These are phyloP conservation scores for Hermanozyma aechmeae DNA, from an alignment of 805 yeast species.

Conservation along the genomic window DNA sequence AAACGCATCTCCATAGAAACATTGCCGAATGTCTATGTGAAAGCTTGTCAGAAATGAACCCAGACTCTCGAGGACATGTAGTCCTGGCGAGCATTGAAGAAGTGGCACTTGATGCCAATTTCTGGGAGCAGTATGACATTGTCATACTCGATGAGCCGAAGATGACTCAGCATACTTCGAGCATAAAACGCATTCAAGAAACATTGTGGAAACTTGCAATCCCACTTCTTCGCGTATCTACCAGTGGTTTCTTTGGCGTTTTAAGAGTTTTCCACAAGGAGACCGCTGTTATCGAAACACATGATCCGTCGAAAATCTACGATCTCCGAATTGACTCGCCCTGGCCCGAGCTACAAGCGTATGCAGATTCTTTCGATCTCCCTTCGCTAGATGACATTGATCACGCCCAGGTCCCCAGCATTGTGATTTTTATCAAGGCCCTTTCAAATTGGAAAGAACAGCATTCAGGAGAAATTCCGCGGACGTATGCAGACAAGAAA, in stretches of 20 bases:
- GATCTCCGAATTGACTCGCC: constrained; percentile 63
- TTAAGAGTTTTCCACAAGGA: constrained; percentile 45
- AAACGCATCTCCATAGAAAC: constrained; percentile 31
- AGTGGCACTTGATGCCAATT: constrained; percentile 1
- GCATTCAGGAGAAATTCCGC: constrained; percentile 23
- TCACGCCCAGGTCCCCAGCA: constrained; percentile 59
- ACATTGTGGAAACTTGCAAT: constrained; percentile 34
- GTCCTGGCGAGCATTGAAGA: not conserved
- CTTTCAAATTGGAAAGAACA: constrained; percentile 31
- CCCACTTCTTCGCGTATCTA: constrained; percentile 45
- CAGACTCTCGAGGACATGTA: constrained; percentile 40
- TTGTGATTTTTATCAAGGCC: constrained; percentile 51
- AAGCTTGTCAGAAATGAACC: constrained; percentile 48
- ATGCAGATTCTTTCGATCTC: constrained; percentile 43
- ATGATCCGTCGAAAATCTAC: constrained; percentile 51
- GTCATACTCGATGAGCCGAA: constrained; percentile 36
- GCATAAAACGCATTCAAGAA: too few relatives aligned
- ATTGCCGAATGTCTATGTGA: constrained; percentile 30
- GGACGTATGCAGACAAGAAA: constrained; percentile 30
- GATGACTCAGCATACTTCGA: too few relatives aligned
- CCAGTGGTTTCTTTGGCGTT: constrained; percentile 60
- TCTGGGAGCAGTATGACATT: constrained; percentile 45
- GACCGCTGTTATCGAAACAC: constrained; percentile 63
- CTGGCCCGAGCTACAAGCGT: constrained; percentile 58
- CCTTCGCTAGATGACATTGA: constrained; percentile 33